Base-by-base conservation (phyloP, 805 yeast genomes). In the Debaryomyces tyrocola region DNA sequence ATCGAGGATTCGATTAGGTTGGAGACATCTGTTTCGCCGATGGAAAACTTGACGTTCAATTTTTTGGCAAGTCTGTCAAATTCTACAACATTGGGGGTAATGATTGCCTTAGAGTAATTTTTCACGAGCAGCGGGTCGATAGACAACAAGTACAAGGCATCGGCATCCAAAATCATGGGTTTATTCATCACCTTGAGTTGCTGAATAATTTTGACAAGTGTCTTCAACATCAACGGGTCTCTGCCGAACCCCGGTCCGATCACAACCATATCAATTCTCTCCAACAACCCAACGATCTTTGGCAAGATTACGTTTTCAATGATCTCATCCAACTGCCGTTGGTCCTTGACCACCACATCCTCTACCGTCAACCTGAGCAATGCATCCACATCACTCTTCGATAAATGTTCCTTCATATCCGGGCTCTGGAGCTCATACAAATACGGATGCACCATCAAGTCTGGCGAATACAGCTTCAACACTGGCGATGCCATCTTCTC, bases 241-340 rank as follows among this genome's bases (percentile, higher is more conserved):
- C 99, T 73, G 0, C 99, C 99, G 48, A 91, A 77, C 0, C 98
- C 99, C 0, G 98, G 98, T 0, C 98, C 98, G 33, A 92, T 76
- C 1, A 94, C 88, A 21, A 90, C 82, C 6, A 84, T 87, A 58
- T 92, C 96, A 48, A 90, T 79, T 40, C 95, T 68, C 33, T 75
- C 73, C 33, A 92, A 66, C 18, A 91, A 58, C 0, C 70, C 46
- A 17, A 61, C 54, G n/a, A 88, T 77, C 57, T 80, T 80, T 20
- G 83, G 82, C 58, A 86, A 52, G 10, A 87, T 73, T 41, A 68
- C 66, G 6, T 59, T 54, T n/a, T 71, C 69, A 36, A 81, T 60
- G 43, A 73, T 66, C 10, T 46, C 38, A 41, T 63, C 69, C 41
- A 70, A 50, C 7, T 12, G 52, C 36, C 44, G 54, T 28, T 58